Evolutionary conservation across 2,329 filamentous ascomycete species (phyloP), one percentile per base, ranked within the genome.

Genomic region (Verticillium isaacii): DNA sequence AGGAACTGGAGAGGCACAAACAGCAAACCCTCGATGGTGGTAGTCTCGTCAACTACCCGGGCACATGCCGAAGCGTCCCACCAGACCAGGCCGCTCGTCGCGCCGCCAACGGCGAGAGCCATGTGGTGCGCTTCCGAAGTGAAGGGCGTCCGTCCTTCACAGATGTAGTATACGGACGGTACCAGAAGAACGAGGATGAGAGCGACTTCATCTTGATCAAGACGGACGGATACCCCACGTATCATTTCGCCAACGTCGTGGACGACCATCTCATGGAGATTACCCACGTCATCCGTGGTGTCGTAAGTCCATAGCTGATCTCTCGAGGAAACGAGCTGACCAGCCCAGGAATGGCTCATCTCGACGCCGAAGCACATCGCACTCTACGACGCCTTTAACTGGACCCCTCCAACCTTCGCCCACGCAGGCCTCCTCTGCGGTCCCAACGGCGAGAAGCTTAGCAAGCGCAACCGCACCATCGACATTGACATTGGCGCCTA

Each of bases 251-350:
- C 5, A 99, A 98, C 71, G 94, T 99, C 9, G 89, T 99, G 5
- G 95, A 99, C 71, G 95, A 99, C 71, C 92, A 97, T 73, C 81
- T 90, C 63, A 99, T 99, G 95, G 80, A 91, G 63, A 96, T 99
- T 67, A 97, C 93, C 0, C 94, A 98, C 74, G 95, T 99, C 15
- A 91, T 99, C 62, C 88, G 95, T 52, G 95, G 94, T 60, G 89
- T 90, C 32, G 89, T 90, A 76, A 69, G 83, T 75, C 9, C n/a
- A 12, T 41, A 29, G 17, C n/a, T 2, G 6, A 14, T 3, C 39
- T 23, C 17, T 58, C 6, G 25, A 11, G 14, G 39, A 6, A 32
- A 41, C 5, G 37, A 34, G 56, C 32, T 37, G 32, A 32, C 19
- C 17, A 39, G 39, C 36, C 60, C 60, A 91, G 82, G 95, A 99